Percentiles rank a stretch among this genome's conserved stretches.
These are phyloP conservation scores for Pythium coloratum DNA, from an alignment of 352 stramenopile genomes.

Conservation along the genomic window DNA sequence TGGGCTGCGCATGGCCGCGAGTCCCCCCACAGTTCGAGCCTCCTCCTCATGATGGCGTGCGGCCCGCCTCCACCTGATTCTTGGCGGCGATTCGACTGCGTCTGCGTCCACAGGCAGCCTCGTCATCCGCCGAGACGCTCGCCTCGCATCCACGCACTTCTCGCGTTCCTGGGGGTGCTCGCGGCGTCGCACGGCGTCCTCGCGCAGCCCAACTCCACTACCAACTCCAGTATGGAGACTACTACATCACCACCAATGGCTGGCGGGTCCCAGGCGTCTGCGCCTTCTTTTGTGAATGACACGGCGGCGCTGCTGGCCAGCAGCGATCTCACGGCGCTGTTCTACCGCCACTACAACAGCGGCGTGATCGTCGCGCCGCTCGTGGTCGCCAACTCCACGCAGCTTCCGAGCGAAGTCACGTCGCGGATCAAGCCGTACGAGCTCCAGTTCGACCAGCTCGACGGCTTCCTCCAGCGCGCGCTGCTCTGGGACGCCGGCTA, in stretches of 20 bases:
- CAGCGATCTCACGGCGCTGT: slow-evolving; percentile 24
- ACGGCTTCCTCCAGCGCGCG: slow-evolving; percentile 42
- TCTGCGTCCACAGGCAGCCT: slow-evolving; percentile 4
- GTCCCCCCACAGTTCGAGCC: background rate
- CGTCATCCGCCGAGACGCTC: background rate
- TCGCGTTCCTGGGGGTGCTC: background rate
- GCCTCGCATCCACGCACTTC: background rate
- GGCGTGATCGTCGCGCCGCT: slow-evolving; percentile 30
- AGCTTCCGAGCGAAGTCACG: slow-evolving; percentile 10
- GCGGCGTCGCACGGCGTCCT: background rate
- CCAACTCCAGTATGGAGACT: background rate
- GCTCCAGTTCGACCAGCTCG: slow-evolving; percentile 27
- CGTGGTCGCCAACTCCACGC: slow-evolving; percentile 3
- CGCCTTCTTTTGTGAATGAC: slow-evolving; percentile 4
- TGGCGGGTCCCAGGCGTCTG: too few species aligned
- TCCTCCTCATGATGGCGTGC: slow-evolving; percentile 2
- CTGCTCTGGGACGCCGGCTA: slow-evolving; percentile 64
- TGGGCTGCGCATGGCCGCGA: background rate
- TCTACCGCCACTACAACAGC: slow-evolving; percentile 30
- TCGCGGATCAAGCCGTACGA: slow-evolving; percentile 15
- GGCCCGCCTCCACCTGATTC: background rate
- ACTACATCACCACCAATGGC: background rate
- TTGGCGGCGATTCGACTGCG: background rate
- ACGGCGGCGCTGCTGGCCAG: slow-evolving; percentile 18
- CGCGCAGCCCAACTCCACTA: background rate